A percentile compares a stretch with the other conserved stretches of the same genome.
Conservation (phyloP, 441 rosid genomes). For the Flueggea neowawraea region DNA sequence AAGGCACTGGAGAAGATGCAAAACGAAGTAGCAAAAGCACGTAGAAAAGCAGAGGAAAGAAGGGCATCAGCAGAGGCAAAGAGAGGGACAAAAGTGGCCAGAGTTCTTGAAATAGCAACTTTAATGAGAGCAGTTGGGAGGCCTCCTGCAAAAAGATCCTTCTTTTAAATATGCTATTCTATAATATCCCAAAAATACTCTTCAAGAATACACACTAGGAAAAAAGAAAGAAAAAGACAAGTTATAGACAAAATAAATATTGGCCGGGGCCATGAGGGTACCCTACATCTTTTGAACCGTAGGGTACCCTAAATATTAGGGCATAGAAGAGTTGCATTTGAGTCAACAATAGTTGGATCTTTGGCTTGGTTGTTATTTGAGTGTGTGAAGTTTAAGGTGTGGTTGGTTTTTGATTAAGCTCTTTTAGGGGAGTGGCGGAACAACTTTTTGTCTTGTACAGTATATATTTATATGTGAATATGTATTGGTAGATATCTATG, state of each 20-base stretch:
- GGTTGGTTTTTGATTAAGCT: too few species aligned
- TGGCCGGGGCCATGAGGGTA: slow-evolving; percentile 7
- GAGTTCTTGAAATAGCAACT: slow-evolving; percentile 71
- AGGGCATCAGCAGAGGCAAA: slow-evolving; percentile 83
- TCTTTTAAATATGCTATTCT: slow-evolving; percentile 32
- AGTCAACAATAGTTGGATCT: too few species aligned
- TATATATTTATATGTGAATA: too few species aligned
- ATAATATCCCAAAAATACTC: too few species aligned
- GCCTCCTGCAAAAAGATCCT: slow-evolving; percentile 74
- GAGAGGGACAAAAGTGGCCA: slow-evolving; percentile 78
- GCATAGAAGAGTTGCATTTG: too few species aligned
- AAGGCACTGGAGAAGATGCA: slow-evolving; percentile 88
- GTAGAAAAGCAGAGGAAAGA: slow-evolving; percentile 84
- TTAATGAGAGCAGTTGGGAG: slow-evolving; percentile 90
- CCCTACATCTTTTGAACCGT: slow-evolving; percentile 21
- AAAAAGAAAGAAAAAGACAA: background rate
- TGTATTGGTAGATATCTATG: too few species aligned
- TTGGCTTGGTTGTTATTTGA: too few species aligned
- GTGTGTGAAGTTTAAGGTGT: too few species aligned
- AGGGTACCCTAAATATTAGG: slow-evolving; percentile 18
- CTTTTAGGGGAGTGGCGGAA: too few species aligned
- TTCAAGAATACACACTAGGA: too few species aligned
- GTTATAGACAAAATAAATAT: slow-evolving; percentile 3
- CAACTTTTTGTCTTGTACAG: too few species aligned
- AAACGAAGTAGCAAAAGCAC: slow-evolving; percentile 79